Evolutionary conservation across 2,329 filamentous ascomycete genomes (phyloP), one percentile per base, ranked within the genome.

Genomic region (Sarocladium oryzae): DNA sequence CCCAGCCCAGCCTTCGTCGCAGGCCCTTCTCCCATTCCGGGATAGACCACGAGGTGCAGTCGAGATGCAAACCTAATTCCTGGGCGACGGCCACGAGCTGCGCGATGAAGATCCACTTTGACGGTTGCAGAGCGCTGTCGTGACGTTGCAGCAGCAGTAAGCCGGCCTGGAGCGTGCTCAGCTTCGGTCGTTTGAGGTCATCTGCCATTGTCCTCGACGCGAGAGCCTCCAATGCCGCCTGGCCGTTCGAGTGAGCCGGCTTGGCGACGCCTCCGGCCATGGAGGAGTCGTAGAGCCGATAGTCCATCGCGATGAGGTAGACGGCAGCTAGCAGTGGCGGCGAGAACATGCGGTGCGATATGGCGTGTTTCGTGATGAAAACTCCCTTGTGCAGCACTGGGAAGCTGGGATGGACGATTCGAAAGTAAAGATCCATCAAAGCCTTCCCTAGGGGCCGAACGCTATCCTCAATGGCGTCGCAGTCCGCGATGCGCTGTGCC

Each of bases 351-450:
- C 73, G 70, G 56, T 80, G 76, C 0, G 77, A 78, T 10, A 76
- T 68, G 24, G 71, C 70, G 57, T 84, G 82, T 60, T 83, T 83
- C 58, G 82, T 79, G 33, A 82, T 68, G 54, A 81, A 84, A 11
- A 82, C 78, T 28, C 74, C 76, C 59, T 83, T 83, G 58, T 83
- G 78, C 3, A 82, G 61, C 43, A 82, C 74, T 1, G 79, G 79
- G 56, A 78, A 81, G 52, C 71, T 74, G 0, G 79, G 79, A 56
- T 82, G 79, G 8, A 82, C 72, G 35, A 81, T 76, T 23, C 77
- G 70, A 61, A 87, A 87, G 68, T 86, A 88, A 18, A 87, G 72
- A 56, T 84, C 80, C 56, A 88, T 74, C 41, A 88, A 67, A 8
- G 76, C 76, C 46, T 75, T 74, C 16, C 84, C 84, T 56, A 86